Conservation (phyloP, 2,329 filamentous ascomycete species). For the Talaromyces sp. region DNA sequence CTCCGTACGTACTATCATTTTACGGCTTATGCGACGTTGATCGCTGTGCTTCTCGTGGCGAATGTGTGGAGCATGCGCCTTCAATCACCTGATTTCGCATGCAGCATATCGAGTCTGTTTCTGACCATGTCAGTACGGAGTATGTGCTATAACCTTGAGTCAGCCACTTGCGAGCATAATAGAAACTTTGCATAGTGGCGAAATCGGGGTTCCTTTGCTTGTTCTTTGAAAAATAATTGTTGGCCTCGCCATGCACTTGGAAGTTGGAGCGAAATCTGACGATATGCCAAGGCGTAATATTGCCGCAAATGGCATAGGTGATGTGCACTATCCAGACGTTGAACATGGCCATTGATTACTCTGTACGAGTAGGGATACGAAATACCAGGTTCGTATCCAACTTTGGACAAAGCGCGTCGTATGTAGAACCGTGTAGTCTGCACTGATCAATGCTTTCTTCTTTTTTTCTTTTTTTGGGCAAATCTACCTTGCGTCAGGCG, state of each 20-base stretch:
- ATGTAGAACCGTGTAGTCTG: too few species aligned
- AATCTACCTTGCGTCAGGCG: not conserved
- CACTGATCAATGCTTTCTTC: not conserved
- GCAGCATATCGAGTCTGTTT: not conserved
- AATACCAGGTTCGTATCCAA: not conserved
- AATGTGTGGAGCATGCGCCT: not conserved
- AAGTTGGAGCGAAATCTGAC: not conserved
- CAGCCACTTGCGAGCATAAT: not conserved
- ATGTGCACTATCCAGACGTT: not conserved
- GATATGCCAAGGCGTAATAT: not conserved
- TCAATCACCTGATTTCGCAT: not conserved
- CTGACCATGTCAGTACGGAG: not conserved
- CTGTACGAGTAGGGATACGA: not conserved
- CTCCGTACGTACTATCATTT: not conserved
- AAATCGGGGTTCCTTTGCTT: not conserved
- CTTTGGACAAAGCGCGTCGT: too few species aligned
- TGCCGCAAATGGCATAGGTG: not conserved
- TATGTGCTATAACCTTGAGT: not conserved
- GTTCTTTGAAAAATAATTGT: not conserved
- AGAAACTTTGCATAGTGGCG: not conserved
- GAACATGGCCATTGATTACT: not conserved
- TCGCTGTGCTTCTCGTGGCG: not conserved
- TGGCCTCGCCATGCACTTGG: not conserved
- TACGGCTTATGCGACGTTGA: not conserved
- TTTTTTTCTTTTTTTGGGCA: not conserved